Percentiles rank a stretch among this genome's conserved stretches.
Conservation (phyloP, 176 grass and related monocot species). For the Chrysopogon serrulatus region DNA sequence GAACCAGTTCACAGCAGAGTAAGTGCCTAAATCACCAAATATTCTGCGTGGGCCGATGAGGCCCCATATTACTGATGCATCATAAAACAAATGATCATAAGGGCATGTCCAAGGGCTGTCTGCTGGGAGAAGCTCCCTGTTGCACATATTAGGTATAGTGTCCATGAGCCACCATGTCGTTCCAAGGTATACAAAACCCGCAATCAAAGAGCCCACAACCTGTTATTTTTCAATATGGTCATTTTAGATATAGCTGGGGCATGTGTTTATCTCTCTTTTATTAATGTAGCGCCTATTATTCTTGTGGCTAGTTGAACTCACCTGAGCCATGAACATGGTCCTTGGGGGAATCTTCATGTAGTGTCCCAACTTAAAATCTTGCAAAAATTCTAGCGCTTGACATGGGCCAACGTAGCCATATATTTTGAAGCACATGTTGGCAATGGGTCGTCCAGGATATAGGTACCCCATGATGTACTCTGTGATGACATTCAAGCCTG, state of each 20-base stretch:
- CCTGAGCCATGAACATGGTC: conserved; percentile 98
- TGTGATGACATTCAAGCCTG: conserved; percentile 79
- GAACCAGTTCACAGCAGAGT: conserved; percentile 90
- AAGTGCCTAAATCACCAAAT: conserved; percentile 72
- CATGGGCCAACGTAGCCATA: conserved; percentile 78
- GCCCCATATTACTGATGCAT: conserved; percentile 94
- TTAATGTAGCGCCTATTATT: neutral
- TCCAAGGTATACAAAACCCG: conserved; percentile 67
- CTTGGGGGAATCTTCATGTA: conserved; percentile 98
- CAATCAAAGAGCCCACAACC: conserved; percentile 76
- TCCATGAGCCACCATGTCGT: conserved; percentile 94
- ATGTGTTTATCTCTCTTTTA: neutral
- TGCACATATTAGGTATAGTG: conserved; percentile 68
- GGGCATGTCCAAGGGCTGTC: conserved; percentile 92
- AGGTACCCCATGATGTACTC: conserved; percentile 96
- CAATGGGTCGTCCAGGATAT: conserved; percentile 75
- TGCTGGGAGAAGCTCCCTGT: conserved; percentile 57
- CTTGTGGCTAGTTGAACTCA: neutral
- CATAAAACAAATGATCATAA: conserved; percentile 70
- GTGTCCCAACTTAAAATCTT: conserved; percentile 92
- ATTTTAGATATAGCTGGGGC: neutral
- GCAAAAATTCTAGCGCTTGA: conserved; percentile 73
- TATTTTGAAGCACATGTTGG: conserved; percentile 97
- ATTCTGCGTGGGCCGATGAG: conserved; percentile 85
- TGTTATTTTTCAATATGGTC: conserved; percentile 34